phyloP scores from a whole-genome alignment of 2,329 filamentous ascomycete species.

The Cyclaneusma minus region DNA sequence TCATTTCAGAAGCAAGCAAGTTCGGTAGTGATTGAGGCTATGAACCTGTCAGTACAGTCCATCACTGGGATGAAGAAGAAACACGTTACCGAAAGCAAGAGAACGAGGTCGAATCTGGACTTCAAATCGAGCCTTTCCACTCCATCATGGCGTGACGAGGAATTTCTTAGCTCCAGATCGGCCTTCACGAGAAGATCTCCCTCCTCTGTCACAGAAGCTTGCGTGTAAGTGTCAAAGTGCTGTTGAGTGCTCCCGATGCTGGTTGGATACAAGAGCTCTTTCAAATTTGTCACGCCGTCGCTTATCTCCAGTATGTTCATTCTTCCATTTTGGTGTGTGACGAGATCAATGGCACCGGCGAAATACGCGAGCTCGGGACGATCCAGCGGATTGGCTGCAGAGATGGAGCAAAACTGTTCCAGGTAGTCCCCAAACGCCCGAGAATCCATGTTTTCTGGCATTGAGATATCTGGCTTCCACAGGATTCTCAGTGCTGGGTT shows the following conservation, averaged over 20 bases:
- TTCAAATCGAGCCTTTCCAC: too few species aligned
- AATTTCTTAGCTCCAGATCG: too few species aligned
- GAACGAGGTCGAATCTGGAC: too few species aligned
- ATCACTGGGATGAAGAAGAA: too few species aligned
- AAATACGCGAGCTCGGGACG: slow-evolving; percentile 5
- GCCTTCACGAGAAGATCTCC: too few species aligned
- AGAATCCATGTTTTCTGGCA: slow-evolving; percentile 2
- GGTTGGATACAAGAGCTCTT: slow-evolving; percentile 2
- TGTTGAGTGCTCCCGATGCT: slow-evolving; percentile 2
- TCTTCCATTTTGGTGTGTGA: slow-evolving; percentile 2
- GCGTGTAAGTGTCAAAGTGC: slow-evolving; percentile 6
- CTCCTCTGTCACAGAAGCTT: slow-evolving; percentile 3
- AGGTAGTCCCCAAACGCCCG: slow-evolving; percentile 1
- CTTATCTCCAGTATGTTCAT: slow-evolving; percentile 4
- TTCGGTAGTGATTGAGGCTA: too few species aligned
- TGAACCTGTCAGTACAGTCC: too few species aligned
- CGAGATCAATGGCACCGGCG: slow-evolving; percentile 3
- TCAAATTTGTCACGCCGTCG: slow-evolving; percentile 2
- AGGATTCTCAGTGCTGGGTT: slow-evolving; percentile 9
- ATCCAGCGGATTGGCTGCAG: slow-evolving; percentile 2
- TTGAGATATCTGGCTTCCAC: slow-evolving; percentile 9
- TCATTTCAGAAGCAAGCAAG: too few species aligned
- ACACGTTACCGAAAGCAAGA: too few species aligned
- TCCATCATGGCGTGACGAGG: too few species aligned
- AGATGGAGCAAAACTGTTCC: slow-evolving; percentile 2